Conservation (phyloP, 2,329 filamentous ascomycete species). For the Parasarocladium wereldwijsianum region DNA sequence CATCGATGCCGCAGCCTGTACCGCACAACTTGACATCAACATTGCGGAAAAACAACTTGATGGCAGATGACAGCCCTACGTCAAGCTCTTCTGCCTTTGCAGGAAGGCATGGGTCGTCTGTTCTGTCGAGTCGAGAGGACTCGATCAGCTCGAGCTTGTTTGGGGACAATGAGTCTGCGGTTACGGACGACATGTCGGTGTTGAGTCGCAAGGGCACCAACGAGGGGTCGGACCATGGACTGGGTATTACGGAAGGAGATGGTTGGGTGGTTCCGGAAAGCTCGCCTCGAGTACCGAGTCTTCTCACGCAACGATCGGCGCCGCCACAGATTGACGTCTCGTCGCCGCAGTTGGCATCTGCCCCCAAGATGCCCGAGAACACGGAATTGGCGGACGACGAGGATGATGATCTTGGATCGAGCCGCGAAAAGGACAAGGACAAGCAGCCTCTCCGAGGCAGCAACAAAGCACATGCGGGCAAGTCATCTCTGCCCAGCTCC, state of each 20-base stretch:
- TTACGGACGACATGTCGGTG: slow-evolving; percentile 63
- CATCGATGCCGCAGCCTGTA: slow-evolving; percentile 12
- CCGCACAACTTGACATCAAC: slow-evolving; percentile 41
- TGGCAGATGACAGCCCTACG: slow-evolving; percentile 70
- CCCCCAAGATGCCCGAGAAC: slow-evolving; percentile 57
- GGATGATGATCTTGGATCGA: slow-evolving; percentile 66
- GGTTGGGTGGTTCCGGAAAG: slow-evolving; percentile 15
- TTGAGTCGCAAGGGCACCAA: slow-evolving; percentile 59
- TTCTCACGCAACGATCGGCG: slow-evolving; percentile 48
- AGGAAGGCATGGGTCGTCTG: slow-evolving; percentile 56
- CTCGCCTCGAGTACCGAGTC: slow-evolving; percentile 29
- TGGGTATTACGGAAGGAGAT: slow-evolving; percentile 62
- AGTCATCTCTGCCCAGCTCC: slow-evolving; percentile 54
- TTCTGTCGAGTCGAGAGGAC: slow-evolving; percentile 72
- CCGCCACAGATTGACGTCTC: slow-evolving; percentile 42
- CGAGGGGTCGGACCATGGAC: slow-evolving; percentile 65
- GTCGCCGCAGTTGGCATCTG: no score
- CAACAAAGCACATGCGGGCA: slow-evolving; percentile 21
- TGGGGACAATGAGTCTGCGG: slow-evolving; percentile 69
- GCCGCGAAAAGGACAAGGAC: slow-evolving; percentile 15
- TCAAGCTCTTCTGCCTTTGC: slow-evolving; percentile 61
- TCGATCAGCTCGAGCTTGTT: slow-evolving; percentile 81
- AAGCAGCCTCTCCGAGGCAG: slow-evolving; percentile 32
- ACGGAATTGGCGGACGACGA: slow-evolving; percentile 86
- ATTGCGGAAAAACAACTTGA: slow-evolving; percentile 45